These are phyloP conservation scores for Lolium multiflorum DNA, from an alignment of 176 grass and related monocot species.

Conservation along the genomic window DNA sequence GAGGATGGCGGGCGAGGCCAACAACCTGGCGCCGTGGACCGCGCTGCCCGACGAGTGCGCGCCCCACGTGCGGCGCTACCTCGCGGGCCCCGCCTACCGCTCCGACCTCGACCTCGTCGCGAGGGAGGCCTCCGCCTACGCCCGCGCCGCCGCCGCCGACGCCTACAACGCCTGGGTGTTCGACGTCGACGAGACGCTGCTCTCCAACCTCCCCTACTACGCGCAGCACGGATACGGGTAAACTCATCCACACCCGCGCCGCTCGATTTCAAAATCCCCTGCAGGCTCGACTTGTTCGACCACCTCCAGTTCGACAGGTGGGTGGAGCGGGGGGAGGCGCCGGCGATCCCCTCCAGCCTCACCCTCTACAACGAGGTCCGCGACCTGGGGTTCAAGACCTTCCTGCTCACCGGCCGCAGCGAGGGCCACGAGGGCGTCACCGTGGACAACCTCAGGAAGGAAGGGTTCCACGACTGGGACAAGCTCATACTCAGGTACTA, in stretches of 20 bases:
- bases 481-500: constrained; percentile 77
- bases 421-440: constrained; percentile 60
- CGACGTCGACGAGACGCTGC: constrained; percentile 89
- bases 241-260: too few species aligned
- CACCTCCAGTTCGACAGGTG: constrained; percentile 65
- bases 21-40: constrained; percentile 59
- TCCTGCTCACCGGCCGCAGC: constrained; percentile 75
- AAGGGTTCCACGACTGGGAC: constrained; percentile 72
- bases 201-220: constrained; percentile 84
- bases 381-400: constrained; percentile 60
- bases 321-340: constrained; percentile 71
- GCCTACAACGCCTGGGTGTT: constrained; percentile 66
- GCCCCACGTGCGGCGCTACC: constrained; percentile 60
- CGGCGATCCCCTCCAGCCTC: constrained; percentile 70
- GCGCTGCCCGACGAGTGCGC: constrained; percentile 48
- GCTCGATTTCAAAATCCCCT: neutral
- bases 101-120: constrained; percentile 66
- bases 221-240: constrained; percentile 69
- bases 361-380: constrained; percentile 69
- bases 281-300: constrained; percentile 64
- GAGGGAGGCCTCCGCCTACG: constrained; percentile 62
- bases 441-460: constrained; percentile 62
- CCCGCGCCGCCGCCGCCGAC: constrained; percentile 37
- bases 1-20: constrained; percentile 70
- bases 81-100: constrained; percentile 62